Conservation (phyloP, 345 rosid genomes). For the Lumnitzera racemosa region DNA sequence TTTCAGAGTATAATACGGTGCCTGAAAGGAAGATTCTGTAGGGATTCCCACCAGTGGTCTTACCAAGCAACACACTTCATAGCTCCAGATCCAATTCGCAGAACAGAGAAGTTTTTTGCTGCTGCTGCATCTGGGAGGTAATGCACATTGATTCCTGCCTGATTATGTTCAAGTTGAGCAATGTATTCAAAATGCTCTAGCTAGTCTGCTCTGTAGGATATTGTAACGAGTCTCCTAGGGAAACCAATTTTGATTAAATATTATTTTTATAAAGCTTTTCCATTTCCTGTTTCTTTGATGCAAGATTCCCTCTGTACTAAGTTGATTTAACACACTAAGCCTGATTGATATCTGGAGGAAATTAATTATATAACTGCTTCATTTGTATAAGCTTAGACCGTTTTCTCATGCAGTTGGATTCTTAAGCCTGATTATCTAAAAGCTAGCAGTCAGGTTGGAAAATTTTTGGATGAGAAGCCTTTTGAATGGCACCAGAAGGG, state of each 20-base stretch:
- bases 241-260: no score
- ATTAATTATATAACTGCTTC: no score
- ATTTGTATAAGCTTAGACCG: no score
- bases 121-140: slow-evolving; percentile 33
- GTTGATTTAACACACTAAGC: no score
- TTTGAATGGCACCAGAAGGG: slow-evolving; percentile 75
- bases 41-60: slow-evolving; percentile 95
- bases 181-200: no score
- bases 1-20: slow-evolving; percentile 56
- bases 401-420: slow-evolving; percentile 76
- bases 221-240: no score
- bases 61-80: slow-evolving; percentile 94
- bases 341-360: no score
- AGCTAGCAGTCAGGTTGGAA: slow-evolving; percentile 69
- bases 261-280: no score
- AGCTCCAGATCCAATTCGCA: slow-evolving; percentile 56
- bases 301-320: no score
- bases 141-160: slow-evolving; percentile 1
- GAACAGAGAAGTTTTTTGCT: slow-evolving; percentile 71
- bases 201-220: no score
- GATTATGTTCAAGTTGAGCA: background rate
- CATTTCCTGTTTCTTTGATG: no score
- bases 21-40: slow-evolving; percentile 69
- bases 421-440: slow-evolving; percentile 69
- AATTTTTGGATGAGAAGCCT: slow-evolving; percentile 69